phyloP scores from a whole-genome alignment of 2,329 filamentous ascomycete species.

The Venturia pyrina region DNA sequence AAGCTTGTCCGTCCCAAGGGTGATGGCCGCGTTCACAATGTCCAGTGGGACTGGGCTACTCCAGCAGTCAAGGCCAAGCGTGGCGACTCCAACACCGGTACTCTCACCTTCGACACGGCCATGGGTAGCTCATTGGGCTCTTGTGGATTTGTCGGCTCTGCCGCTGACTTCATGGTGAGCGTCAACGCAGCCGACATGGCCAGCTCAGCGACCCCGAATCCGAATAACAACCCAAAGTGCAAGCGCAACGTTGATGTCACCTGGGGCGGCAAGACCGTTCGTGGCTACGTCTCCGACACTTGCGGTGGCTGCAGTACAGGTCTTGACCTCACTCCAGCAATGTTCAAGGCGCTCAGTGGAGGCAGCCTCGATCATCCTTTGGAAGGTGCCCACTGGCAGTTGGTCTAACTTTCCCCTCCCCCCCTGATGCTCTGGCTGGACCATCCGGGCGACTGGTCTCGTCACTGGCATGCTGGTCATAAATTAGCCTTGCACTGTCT shows the following conservation, averaged over 20 bases:
- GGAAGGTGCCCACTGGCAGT: neutral
- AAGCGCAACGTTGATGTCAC: conserved; percentile 14
- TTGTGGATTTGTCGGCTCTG: conserved; percentile 8
- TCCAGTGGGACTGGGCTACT: conserved; percentile 12
- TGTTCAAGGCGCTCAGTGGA: neutral
- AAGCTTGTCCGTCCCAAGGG: conserved; percentile 10
- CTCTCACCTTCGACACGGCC: conserved; percentile 12
- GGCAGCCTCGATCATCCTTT: neutral
- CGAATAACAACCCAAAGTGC: conserved; percentile 21
- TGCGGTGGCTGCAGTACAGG: conserved; percentile 9
- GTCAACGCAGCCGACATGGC: conserved; percentile 16
- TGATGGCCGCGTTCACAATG: conserved; percentile 13
- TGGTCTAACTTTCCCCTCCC: neutral
- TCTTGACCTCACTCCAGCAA: neutral
- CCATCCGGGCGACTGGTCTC: neutral
- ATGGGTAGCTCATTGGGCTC: conserved; percentile 8
- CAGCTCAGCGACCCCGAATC: conserved; percentile 14
- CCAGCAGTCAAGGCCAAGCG: neutral
- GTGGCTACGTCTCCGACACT: conserved; percentile 10
- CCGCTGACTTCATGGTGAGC: conserved; percentile 17
- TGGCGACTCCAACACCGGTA: conserved; percentile 5
- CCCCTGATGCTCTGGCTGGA: neutral
- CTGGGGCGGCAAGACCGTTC: neutral
- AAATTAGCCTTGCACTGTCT: neutral
- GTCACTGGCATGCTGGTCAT: neutral